phyloP scores from a whole-genome alignment of 2,329 filamentous ascomycete genomes.

The Exophiala aquamarina region DNA sequence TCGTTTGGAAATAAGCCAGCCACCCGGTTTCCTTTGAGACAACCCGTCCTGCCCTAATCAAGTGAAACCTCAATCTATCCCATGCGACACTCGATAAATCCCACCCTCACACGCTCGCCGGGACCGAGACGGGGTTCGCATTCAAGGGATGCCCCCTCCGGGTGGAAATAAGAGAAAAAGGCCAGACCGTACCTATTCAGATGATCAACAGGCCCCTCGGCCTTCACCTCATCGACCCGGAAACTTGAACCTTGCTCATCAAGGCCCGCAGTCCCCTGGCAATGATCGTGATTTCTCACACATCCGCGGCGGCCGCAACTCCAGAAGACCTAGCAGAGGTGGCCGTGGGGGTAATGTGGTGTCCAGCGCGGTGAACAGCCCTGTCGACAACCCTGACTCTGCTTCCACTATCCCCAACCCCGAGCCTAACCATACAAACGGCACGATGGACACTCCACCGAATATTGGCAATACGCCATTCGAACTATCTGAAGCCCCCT shows the following conservation, averaged over 20 bases:
- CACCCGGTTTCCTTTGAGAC: neutral
- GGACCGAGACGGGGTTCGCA: slow-evolving; percentile 10
- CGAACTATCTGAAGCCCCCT: slow-evolving; percentile 24
- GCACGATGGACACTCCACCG: slow-evolving; percentile 25
- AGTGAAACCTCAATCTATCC: slow-evolving; percentile 10
- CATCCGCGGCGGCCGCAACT: slow-evolving; percentile 33
- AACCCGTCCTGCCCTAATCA: neutral
- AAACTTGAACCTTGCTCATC: slow-evolving; percentile 54
- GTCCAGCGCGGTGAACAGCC: slow-evolving; percentile 14
- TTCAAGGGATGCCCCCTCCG: slow-evolving; percentile 49
- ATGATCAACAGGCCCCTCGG: slow-evolving; percentile 39
- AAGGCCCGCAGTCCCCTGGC: slow-evolving; percentile 41
- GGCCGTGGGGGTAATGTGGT: slow-evolving; percentile 13
- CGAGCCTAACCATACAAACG: slow-evolving; percentile 34
- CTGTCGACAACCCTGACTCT: slow-evolving; percentile 4
- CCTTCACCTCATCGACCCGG: slow-evolving; percentile 49
- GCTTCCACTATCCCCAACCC: slow-evolving; percentile 18
- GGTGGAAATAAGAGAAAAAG: slow-evolving; percentile 57
- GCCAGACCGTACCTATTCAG: slow-evolving; percentile 44
- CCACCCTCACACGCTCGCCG: slow-evolving; percentile 6
- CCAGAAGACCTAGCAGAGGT: slow-evolving; percentile 26
- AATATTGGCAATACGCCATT: slow-evolving; percentile 27
- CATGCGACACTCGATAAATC: slow-evolving; percentile 14
- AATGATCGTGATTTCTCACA: slow-evolving; percentile 19
- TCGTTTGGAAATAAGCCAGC: neutral